Base-by-base conservation (phyloP, 164 flowering plant genomes). In the Dillenia suffruticosa region DNA sequence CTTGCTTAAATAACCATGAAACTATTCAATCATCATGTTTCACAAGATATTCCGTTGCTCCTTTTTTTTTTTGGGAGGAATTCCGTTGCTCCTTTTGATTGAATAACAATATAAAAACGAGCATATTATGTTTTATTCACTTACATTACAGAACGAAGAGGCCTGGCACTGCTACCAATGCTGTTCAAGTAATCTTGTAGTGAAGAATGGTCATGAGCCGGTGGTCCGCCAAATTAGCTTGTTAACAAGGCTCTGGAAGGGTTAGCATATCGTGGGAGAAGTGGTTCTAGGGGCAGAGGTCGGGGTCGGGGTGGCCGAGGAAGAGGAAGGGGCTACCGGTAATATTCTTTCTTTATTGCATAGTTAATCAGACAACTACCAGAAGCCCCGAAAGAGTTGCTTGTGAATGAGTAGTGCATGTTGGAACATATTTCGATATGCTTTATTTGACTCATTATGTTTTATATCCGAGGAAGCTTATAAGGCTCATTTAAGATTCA, bases 151-250 rank as follows among this genome's bases (percentile, higher is more conserved):
- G 96, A 43, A 86, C 66, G 5, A 93, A 93, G 68, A 79, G 96
- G 43, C 72, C 83, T 49, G 81, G 79, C 49, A 56, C 49, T 72
- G 68, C 84, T 14, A 24, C 70, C 14, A 89, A 87, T 68, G 87
- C n/a, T n/a, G 87, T 53, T 69, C 86, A 3, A 61, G 69, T n/a
- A 77, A 72, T 51, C 45, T 58, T 49, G 72, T 79, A 8, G 51
- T 74, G 5, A 92, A 92, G 57, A 90, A 79, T 64, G 88, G 96
- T n/a, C 87, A 94, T 47, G 98, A 54, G 78, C 68, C 43, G 90
- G 90, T 56, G 82, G 81, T 24, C 9, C 59, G 49, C 96, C 77
- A 63, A 90, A 76, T 58, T 92, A 93, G 74, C 85, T 85, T 56
- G 83, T 85, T 40, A 83, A 82, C 57, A 72, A 90, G 65, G 92